phyloP scores from a whole-genome alignment of 805 yeast species.

The Candida loeiensis region DNA sequence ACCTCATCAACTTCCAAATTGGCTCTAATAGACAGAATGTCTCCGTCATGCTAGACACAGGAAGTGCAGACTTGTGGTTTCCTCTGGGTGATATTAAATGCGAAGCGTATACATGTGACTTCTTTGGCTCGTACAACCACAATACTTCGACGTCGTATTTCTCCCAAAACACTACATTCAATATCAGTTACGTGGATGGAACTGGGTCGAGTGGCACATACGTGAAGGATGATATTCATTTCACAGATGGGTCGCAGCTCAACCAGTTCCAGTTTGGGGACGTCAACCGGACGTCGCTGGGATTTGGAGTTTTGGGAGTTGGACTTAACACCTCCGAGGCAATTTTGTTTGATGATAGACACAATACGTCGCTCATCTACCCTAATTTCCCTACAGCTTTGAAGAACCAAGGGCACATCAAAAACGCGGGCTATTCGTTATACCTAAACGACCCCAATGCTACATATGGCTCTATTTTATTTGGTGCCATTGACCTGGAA shows the following conservation, averaged over 20 bases:
- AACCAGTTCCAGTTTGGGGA: slow-evolving; percentile 9
- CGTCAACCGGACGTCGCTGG: slow-evolving; percentile 3
- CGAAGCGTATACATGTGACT: slow-evolving; percentile 1
- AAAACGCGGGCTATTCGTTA: slow-evolving; percentile 12
- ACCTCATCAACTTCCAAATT: slow-evolving; percentile 1
- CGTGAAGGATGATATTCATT: slow-evolving; percentile 6
- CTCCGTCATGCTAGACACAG: slow-evolving; percentile 11
- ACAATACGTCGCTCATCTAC: slow-evolving; percentile 5
- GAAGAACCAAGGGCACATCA: slow-evolving; percentile 11
- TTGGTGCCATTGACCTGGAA: slow-evolving; percentile 20
- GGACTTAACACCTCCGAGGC: slow-evolving; percentile 6
- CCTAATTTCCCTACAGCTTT: slow-evolving; percentile 12
- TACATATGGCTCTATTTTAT: slow-evolving; percentile 15
- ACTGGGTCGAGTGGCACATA: slow-evolving; percentile 8
- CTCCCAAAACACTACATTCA: slow-evolving; percentile 1
- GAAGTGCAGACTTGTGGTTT: slow-evolving; percentile 12
- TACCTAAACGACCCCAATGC: slow-evolving; percentile 13
- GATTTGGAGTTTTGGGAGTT: slow-evolving; percentile 9
- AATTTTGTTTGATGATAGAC: background rate
- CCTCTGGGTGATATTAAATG: slow-evolving; percentile 7
- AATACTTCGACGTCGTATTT: slow-evolving; percentile 5
- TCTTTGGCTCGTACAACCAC: slow-evolving; percentile 7
- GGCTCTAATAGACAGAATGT: slow-evolving; percentile 11
- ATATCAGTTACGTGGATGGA: slow-evolving; percentile 7
- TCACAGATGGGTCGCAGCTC: slow-evolving; percentile 7